phyloP scores from a whole-genome alignment of 768 basidiomycete genomes.

The Gloeopeniophorella convolvens region DNA sequence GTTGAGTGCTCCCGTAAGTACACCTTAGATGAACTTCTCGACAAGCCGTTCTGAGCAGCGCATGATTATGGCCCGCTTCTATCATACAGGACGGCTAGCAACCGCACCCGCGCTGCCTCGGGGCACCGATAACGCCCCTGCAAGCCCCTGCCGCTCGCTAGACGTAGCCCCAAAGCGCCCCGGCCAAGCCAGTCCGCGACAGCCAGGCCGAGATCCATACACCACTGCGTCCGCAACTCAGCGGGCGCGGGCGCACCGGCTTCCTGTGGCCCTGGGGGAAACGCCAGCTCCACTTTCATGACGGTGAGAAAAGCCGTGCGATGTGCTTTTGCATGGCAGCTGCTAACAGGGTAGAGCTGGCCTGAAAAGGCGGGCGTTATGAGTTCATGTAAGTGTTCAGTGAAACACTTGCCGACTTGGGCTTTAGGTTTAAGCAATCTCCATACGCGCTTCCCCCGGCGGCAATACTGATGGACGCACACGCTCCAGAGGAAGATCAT shows the following conservation, averaged over 20 bases:
- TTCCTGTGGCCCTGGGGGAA: too few relatives aligned
- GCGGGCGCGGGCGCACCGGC: too few relatives aligned
- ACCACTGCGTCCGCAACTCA: too few relatives aligned
- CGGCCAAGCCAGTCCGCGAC: not conserved
- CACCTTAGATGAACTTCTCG: not conserved
- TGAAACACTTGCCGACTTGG: conserved; percentile 1
- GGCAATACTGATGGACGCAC: not conserved
- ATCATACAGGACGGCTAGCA: not conserved
- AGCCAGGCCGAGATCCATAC: too few relatives aligned
- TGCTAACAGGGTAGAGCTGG: conserved; percentile 1
- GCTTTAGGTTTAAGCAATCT: conserved; percentile 2
- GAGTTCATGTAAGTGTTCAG: not conserved
- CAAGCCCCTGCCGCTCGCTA: too few relatives aligned
- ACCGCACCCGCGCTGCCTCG: not conserved
- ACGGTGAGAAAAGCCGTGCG: not conserved
- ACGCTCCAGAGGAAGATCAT: not conserved
- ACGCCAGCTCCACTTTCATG: too few relatives aligned
- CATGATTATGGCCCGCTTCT: conserved; percentile 4
- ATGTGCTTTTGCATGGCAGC: not conserved
- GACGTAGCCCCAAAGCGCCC: not conserved
- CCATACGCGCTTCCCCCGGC: too few relatives aligned
- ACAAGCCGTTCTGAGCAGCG: not conserved
- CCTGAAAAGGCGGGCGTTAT: conserved; percentile 2
- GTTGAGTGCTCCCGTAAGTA: not conserved
- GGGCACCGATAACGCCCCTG: not conserved